phyloP scores from a whole-genome alignment of 768 basidiomycete species.

The Naganishia randhawae region DNA sequence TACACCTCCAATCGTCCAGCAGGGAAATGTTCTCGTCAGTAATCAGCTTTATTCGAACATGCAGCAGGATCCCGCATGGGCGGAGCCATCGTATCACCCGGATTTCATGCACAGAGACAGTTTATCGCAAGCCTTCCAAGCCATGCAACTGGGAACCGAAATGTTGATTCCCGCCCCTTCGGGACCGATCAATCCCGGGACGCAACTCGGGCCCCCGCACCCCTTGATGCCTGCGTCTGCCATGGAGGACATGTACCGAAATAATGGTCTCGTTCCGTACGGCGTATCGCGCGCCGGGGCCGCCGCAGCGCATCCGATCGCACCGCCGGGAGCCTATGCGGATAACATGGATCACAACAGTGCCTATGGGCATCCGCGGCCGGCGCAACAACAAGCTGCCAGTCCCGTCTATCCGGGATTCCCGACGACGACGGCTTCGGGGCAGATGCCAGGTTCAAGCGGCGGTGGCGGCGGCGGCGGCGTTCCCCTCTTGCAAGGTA shows the following conservation, averaged over 20 bases:
- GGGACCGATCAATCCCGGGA: not conserved
- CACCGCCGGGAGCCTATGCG: not conserved
- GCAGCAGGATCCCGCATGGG: not conserved
- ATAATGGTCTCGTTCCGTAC: conserved; percentile 1
- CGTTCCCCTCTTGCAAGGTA: not conserved
- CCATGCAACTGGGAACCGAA: conserved; percentile 40
- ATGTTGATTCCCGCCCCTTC: not conserved
- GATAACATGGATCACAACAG: not conserved
- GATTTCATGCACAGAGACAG: conserved; percentile 21
- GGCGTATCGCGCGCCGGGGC: not conserved
- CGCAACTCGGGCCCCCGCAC: not conserved
- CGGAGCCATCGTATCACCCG: not conserved
- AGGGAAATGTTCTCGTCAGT: not conserved
- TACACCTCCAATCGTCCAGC: not conserved
- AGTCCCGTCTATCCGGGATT: not conserved
- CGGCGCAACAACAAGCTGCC: too few species aligned
- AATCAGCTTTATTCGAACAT: not conserved
- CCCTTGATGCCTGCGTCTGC: not conserved
- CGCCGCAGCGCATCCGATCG: conserved; percentile 10
- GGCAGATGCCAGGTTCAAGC: not conserved
- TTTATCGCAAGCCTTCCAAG: conserved; percentile 44
- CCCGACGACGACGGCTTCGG: not conserved
- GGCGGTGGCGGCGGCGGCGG: too few species aligned
- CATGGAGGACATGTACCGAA: not conserved
- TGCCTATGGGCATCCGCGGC: not conserved